Percentiles rank a stretch among this genome's conserved stretches.
phyloP scores from a whole-genome alignment of 73 alveolate genomes.

The Loxodes magnus region DNA sequence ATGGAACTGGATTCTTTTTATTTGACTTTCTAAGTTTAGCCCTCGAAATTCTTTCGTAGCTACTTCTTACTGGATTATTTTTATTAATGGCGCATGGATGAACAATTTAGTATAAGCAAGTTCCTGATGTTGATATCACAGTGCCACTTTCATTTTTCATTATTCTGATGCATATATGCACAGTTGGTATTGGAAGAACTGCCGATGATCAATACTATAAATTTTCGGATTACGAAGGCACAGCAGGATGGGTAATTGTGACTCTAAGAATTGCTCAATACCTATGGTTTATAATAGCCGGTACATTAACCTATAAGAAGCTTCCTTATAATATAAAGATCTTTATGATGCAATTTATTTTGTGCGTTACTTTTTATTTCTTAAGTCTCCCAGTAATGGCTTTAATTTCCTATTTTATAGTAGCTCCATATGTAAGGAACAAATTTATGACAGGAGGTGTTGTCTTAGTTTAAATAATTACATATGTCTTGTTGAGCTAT shows the following conservation, averaged over 20 bases:
- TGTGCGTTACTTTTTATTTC: too few species aligned
- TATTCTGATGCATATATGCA: background rate
- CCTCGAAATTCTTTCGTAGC: slow-evolving; percentile 3
- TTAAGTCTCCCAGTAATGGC: too few species aligned
- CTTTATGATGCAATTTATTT: too few species aligned
- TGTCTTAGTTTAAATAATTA: too few species aligned
- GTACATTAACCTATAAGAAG: too few species aligned
- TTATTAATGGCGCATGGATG: slow-evolving; percentile 10
- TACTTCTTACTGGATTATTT: background rate
- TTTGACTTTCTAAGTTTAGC: background rate
- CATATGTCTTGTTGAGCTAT: too few species aligned
- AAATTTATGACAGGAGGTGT: too few species aligned
- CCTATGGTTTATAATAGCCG: slow-evolving; percentile 8
- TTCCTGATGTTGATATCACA: slow-evolving; percentile 13
- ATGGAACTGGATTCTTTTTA: slow-evolving; percentile 4
- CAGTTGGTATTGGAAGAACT: slow-evolving; percentile 5
- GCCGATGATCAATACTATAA: slow-evolving; percentile 9
- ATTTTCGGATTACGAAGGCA: slow-evolving; percentile 8
- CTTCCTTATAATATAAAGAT: too few species aligned
- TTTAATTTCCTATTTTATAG: too few species aligned
- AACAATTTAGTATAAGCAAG: background rate
- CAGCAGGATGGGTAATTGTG: background rate
- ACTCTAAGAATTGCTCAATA: background rate
- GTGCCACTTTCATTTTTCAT: background rate
- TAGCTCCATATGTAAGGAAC: too few species aligned